Evolutionary conservation across 805 yeast species (phyloP), one percentile per base, ranked within the genome.

Genomic region (Sugiyamaella floridensis): DNA sequence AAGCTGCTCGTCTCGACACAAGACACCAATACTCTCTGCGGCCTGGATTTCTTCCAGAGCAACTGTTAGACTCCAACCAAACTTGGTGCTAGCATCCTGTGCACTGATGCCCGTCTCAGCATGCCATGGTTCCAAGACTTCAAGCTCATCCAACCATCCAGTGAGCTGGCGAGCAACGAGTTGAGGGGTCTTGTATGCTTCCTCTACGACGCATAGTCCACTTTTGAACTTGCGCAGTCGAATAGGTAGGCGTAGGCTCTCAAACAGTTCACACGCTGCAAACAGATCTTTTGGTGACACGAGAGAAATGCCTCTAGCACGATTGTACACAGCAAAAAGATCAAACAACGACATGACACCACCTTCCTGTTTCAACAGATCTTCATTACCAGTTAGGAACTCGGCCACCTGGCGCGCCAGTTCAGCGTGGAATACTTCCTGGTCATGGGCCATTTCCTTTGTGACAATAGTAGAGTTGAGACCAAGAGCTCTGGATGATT

Each of bases 331-430:
- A 0, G 83, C 80, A 65, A 75, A 86, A 16, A 85, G 62, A 59
- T 85, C 92, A 48, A 79, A 75, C 34, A 85, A 59, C 0, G 88
- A 75, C 12, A 85, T 71, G 16, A 82, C 70, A 1, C 86, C 87
- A 45, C 83, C 83, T 47, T 75, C 76, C 37, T 70, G 71, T 42
- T 70, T 74, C 52, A 82, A 59, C 20, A 82, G 55, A 10, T 32
- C 37, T 32, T 32, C 37, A 48, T 79, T 59, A 55, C 71, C 63
- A 56, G 67, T 66, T 9, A 86, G 70, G 65, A 81, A 89, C 60
- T 86, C 96, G 42, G 88, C 82, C 2, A 92, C 64, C 61, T 88
- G 90, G 50, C 96, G 75, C 0, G 97, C 79, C 15, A 89, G 70
- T 61, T 89, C 96, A 54, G 67, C 63, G 50, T 67, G 69, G 55